Evolutionary conservation across 2,329 filamentous ascomycete species (phyloP).

Genomic region (Penicillium sp.): DNA sequence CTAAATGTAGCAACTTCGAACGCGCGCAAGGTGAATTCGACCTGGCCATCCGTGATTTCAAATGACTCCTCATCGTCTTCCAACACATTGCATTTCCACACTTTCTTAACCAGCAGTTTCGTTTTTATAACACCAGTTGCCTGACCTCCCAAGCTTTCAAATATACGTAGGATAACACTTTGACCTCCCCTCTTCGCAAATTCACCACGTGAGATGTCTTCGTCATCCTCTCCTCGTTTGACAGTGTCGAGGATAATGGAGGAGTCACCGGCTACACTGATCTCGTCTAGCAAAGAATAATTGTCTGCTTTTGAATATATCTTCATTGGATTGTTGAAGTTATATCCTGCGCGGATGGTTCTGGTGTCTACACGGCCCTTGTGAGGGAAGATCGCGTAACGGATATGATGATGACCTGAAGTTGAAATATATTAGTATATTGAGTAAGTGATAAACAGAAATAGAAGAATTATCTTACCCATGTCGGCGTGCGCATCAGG

Average conservation of each 20-base stretch:
- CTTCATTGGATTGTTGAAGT: constrained; percentile 80
- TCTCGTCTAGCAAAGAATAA: constrained; percentile 44
- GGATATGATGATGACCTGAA: constrained; percentile 72
- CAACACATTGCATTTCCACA: constrained; percentile 77
- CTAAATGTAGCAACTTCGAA: constrained; percentile 85
- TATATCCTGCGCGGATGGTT: constrained; percentile 78
- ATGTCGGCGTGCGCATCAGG: constrained; percentile 93
- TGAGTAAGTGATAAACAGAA: not conserved
- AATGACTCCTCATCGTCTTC: constrained; percentile 78
- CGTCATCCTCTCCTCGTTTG: constrained; percentile 85
- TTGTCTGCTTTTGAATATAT: constrained; percentile 45
- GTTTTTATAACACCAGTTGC: constrained; percentile 67
- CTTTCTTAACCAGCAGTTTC: constrained; percentile 67
- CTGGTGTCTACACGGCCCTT: constrained; percentile 63
- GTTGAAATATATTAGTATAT: not conserved
- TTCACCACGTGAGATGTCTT: constrained; percentile 58
- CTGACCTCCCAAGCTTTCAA: constrained; percentile 81
- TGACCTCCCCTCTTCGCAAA: constrained; percentile 64
- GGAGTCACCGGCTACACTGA: constrained; percentile 61
- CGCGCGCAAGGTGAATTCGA: constrained; percentile 64
- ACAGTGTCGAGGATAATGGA: constrained; percentile 80
- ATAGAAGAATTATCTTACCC: constrained; percentile 42
- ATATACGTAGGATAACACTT: constrained; percentile 79
- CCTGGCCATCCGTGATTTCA: constrained; percentile 40
- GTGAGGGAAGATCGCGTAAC: constrained; percentile 89